A percentile compares a stretch with the other conserved stretches of the same genome.
These are phyloP conservation scores for Rhizopus sp. DNA, from an alignment of 371 early-diverging fungal species.

Conservation along the genomic window DNA sequence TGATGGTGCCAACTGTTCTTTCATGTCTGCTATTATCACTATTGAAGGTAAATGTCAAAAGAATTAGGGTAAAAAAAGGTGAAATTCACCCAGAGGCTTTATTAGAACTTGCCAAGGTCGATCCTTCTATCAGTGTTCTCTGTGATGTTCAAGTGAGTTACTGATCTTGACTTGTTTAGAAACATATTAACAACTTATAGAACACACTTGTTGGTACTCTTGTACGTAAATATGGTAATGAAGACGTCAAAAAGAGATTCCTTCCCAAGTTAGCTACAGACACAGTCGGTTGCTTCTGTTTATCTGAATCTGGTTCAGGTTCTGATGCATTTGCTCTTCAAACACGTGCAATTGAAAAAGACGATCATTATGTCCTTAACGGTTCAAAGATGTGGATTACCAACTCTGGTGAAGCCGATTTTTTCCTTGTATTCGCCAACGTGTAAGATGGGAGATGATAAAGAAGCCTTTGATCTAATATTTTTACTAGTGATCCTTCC, in stretches of 20 bases:
- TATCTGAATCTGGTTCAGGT: slow-evolving; percentile 93
- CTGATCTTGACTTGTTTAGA: neutral
- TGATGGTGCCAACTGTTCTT: slow-evolving; percentile 87
- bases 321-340: slow-evolving; percentile 96
- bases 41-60: slow-evolving; percentile 69
- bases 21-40: slow-evolving; percentile 89
- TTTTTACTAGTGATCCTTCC: slow-evolving; percentile 75
- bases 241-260: slow-evolving; percentile 80
- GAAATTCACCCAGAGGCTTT: neutral
- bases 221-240: slow-evolving; percentile 82
- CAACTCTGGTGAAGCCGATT: slow-evolving; percentile 88
- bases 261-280: slow-evolving; percentile 82
- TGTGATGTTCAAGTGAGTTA: slow-evolving; percentile 91
- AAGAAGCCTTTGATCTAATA: neutral
- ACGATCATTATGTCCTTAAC: slow-evolving; percentile 89
- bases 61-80: neutral
- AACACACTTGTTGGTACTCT: slow-evolving; percentile 97
- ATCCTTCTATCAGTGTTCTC: slow-evolving; percentile 89
- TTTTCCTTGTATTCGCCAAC: slow-evolving; percentile 98
- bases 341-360: slow-evolving; percentile 89
- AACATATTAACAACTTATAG: slow-evolving; percentile 18
- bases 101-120: slow-evolving; percentile 92
- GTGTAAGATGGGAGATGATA: slow-evolving; percentile 41
- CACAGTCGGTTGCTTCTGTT: slow-evolving; percentile 92
- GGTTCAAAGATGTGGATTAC: slow-evolving; percentile 96